Conservation (phyloP, 2,329 filamentous ascomycete species). For the Fusarium sp. region DNA sequence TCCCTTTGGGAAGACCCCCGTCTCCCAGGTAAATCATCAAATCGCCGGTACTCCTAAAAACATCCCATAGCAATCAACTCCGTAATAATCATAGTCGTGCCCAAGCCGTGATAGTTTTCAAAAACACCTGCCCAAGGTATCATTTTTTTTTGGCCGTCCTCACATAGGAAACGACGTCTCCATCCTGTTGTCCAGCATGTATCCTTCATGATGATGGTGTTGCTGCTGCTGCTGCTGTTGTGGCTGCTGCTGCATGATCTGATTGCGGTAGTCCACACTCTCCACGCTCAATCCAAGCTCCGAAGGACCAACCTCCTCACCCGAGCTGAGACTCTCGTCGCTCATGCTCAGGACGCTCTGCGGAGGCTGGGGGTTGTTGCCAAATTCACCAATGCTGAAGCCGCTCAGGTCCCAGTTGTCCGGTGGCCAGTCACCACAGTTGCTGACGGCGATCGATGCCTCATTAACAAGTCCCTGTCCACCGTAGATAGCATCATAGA, state of each 20-base stretch:
- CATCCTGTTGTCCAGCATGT: constrained; percentile 46
- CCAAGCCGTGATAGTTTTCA: constrained; percentile 18
- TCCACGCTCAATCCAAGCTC: constrained; percentile 63
- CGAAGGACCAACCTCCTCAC: constrained; percentile 65
- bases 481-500: constrained; percentile 88
- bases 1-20: constrained; percentile 4
- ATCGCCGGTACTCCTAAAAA: constrained; percentile 20
- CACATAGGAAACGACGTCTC: constrained; percentile 47
- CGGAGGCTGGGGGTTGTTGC: constrained; percentile 58
- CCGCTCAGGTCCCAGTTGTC: constrained; percentile 70
- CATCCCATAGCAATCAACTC: constrained; percentile 25
- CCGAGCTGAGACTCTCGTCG: constrained; percentile 72
- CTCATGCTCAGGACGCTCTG: constrained; percentile 71
- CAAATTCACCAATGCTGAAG: constrained; percentile 67
- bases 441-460: constrained; percentile 61
- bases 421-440: constrained; percentile 67
- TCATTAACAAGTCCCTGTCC: constrained; percentile 68
- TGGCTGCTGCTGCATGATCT: constrained; percentile 42
- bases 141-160: constrained; percentile 29
- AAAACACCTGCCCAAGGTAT: constrained; percentile 41
- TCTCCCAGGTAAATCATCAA: constrained; percentile 27
- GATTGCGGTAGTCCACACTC: constrained; percentile 53
- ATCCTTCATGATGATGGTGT: constrained; percentile 37
- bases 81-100: constrained; percentile 23
- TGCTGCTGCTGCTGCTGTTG: constrained; percentile 1